A percentile compares a stretch with the other conserved stretches of the same genome.
These are phyloP conservation scores for Penicillium thymicola DNA, from an alignment of 2,329 filamentous ascomycete species.

Conservation along the genomic window DNA sequence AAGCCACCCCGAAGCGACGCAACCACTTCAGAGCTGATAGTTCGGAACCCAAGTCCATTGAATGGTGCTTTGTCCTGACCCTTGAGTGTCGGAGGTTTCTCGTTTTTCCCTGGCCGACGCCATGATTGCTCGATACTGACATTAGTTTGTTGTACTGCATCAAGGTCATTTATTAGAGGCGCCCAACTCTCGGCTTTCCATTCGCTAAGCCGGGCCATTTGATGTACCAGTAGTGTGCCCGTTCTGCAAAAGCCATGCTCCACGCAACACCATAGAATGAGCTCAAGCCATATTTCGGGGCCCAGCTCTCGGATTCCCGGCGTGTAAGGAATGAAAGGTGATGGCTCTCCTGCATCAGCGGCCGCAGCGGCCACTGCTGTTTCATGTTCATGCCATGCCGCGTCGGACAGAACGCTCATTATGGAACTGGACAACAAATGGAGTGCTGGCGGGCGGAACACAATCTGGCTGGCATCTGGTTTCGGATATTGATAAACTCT, in stretches of 20 bases:
- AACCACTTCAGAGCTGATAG: constrained; percentile 58
- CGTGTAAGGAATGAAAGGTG: constrained; percentile 40
- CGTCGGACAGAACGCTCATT: constrained; percentile 47
- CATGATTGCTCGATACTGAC: constrained; percentile 37
- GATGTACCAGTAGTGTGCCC: constrained; percentile 40
- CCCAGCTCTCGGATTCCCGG: constrained; percentile 44
- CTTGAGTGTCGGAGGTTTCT: constrained; percentile 16
- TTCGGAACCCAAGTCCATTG: constrained; percentile 44
- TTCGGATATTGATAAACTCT: constrained; percentile 42
- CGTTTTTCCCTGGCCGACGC: constrained; percentile 29
- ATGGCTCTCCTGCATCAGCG: constrained; percentile 35
- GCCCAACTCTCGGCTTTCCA: constrained; percentile 46
- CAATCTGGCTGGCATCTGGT: constrained; percentile 26
- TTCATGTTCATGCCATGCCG: constrained; percentile 45
- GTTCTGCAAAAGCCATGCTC: constrained; percentile 45
- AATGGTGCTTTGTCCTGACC: constrained; percentile 27
- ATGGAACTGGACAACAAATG: constrained; percentile 45
- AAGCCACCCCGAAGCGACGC: constrained; percentile 54
- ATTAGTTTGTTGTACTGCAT: constrained; percentile 33
- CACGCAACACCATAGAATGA: constrained; percentile 51
- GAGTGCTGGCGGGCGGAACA: constrained; percentile 44
- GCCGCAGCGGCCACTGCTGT: constrained; percentile 37
- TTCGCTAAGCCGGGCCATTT: constrained; percentile 28
- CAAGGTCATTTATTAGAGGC: constrained; percentile 26
- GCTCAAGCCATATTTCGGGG: constrained; percentile 49